These are phyloP conservation scores for Ogataea glucozyma DNA, from an alignment of 805 yeast species.

Conservation along the genomic window DNA sequence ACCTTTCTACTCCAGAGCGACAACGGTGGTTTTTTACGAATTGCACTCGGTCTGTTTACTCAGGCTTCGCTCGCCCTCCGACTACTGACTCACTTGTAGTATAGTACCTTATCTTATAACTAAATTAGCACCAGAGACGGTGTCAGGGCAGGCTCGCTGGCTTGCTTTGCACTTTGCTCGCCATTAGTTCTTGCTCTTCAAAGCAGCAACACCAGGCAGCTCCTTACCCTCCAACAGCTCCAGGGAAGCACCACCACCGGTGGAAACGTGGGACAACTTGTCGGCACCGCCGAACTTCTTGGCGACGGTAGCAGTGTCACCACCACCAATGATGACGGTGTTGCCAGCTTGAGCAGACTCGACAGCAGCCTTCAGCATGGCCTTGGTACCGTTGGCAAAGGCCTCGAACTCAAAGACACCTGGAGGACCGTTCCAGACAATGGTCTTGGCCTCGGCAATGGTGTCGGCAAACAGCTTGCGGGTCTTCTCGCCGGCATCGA, in stretches of 20 bases:
- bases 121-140: too few species aligned
- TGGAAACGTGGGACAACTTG: constrained; percentile 96
- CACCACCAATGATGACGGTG: constrained; percentile 98
- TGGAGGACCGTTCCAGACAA: constrained; percentile 99
- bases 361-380: constrained; percentile 85
- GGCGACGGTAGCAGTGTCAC: constrained; percentile 99
- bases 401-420: constrained; percentile 98
- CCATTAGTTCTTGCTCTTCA: constrained; percentile 23
- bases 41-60: too few species aligned
- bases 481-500: constrained; percentile 93
- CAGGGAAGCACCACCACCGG: constrained; percentile 99
- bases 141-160: too few species aligned
- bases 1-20: too few species aligned
- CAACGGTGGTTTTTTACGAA: too few species aligned
- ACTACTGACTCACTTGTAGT: too few species aligned
- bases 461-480: constrained; percentile 76
- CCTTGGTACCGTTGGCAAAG: constrained; percentile 90
- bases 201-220: constrained; percentile 84
- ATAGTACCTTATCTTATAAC: too few species aligned
- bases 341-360: constrained; percentile 82
- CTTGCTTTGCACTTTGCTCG: too few species aligned
- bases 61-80: too few species aligned
- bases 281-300: constrained; percentile 97
- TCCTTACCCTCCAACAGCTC: constrained; percentile 98
- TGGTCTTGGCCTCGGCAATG: constrained; percentile 92